These are phyloP conservation scores for Penicillium sp. DNA, from an alignment of 2,329 filamentous ascomycete genomes.

Conservation along the genomic window DNA sequence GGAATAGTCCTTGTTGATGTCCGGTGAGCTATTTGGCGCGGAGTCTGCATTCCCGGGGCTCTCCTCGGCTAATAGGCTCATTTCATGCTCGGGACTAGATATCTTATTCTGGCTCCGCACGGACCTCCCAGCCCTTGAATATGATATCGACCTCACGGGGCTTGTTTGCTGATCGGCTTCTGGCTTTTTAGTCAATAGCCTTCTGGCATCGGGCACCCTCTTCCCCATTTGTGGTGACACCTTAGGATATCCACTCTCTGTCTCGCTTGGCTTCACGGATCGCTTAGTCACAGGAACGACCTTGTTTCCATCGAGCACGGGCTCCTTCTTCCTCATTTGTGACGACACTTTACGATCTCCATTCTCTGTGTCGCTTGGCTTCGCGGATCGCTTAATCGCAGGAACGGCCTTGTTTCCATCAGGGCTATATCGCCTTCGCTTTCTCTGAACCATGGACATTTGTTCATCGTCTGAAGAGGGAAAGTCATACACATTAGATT, in stretches of 20 bases:
- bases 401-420: not conserved
- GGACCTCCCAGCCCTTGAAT: not conserved
- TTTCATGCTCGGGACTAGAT: not conserved
- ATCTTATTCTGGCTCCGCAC: not conserved
- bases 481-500: constrained; percentile 27
- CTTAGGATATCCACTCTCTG: not conserved
- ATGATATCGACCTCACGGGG: not conserved
- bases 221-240: not conserved
- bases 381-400: not conserved
- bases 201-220: not conserved
- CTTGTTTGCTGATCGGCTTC: not conserved
- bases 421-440: constrained; percentile 20
- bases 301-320: not conserved
- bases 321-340: not conserved
- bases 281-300: not conserved
- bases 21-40: not conserved
- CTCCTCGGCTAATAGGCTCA: not conserved
- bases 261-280: not conserved
- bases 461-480: constrained; percentile 31
- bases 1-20: not conserved
- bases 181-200: not conserved
- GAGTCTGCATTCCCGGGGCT: not conserved
- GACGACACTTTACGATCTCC: not conserved
- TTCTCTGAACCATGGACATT: constrained; percentile 15
- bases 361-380: not conserved